A percentile compares a stretch with the other conserved stretches of the same genome.
phyloP scores from a whole-genome alignment of 441 rosid species.

The Jatropha podagrica region DNA sequence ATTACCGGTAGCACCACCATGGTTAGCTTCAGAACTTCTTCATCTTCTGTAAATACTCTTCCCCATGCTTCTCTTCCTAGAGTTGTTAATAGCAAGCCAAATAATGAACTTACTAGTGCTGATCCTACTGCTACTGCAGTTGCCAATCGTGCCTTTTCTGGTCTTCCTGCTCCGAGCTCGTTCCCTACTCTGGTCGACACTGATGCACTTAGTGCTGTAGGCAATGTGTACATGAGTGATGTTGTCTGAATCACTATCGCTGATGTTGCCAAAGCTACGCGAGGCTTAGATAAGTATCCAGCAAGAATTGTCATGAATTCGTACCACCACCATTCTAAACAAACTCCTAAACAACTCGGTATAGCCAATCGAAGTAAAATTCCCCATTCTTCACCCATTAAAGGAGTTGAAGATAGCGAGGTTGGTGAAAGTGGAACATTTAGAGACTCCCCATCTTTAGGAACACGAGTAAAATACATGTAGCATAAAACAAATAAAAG shows the following conservation, averaged over 20 bases:
- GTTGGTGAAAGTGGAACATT: conserved; percentile 19
- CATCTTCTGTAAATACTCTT: conserved; percentile 58
- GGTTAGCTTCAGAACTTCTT: conserved; percentile 52
- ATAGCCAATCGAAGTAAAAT: conserved; percentile 54
- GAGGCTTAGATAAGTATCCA: conserved; percentile 62
- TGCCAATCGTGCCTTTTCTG: conserved; percentile 53
- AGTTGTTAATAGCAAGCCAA: conserved; percentile 62
- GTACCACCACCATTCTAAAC: conserved; percentile 99
- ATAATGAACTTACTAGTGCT: conserved; percentile 44
- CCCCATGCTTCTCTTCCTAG: conserved; percentile 71
- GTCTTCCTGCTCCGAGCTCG: conserved; percentile 80
- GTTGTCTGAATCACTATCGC: conserved; percentile 86
- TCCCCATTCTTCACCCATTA: conserved; percentile 49
- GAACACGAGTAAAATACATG: conserved; percentile 32
- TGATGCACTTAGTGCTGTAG: conserved; percentile 69
- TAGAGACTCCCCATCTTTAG: background rate
- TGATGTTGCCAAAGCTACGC: conserved; percentile 59
- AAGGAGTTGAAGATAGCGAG: background rate
- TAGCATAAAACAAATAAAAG: conserved; percentile 53
- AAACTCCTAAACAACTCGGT: conserved; percentile 78
- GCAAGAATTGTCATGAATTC: conserved; percentile 85
- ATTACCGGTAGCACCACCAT: conserved; percentile 66
- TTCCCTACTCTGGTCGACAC: conserved; percentile 81
- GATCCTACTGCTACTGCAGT: conserved; percentile 50
- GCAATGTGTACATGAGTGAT: conserved; percentile 77